phyloP scores from a whole-genome alignment of 2,329 filamentous ascomycete genomes.

The Tolypocladium inflatum region DNA sequence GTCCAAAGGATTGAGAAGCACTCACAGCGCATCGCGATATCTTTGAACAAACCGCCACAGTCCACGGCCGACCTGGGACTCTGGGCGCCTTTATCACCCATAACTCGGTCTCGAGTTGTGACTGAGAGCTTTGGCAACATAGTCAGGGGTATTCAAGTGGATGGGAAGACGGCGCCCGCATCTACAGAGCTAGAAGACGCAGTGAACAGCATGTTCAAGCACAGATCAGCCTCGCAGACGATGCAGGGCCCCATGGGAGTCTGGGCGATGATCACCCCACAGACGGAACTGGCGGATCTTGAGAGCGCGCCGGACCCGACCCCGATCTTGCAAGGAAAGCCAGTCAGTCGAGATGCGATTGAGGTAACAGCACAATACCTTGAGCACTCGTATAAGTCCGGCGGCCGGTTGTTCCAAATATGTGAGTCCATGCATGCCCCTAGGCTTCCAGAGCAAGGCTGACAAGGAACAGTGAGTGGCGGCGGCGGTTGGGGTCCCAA shows the following conservation, averaged over 20 bases:
- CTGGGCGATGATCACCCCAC: constrained; percentile 62
- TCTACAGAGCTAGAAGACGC: constrained; percentile 61
- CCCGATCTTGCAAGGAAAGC: not conserved
- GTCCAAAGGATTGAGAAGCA: constrained; percentile 22
- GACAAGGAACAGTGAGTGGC: constrained; percentile 50
- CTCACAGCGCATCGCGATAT: constrained; percentile 26
- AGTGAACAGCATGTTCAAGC: constrained; percentile 49
- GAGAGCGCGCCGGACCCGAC: constrained; percentile 6
- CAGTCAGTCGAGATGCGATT: constrained; percentile 8
- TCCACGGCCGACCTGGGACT: constrained; percentile 15
- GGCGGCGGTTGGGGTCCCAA: constrained; percentile 81
- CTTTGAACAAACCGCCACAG: constrained; percentile 9
- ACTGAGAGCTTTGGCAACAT: constrained; percentile 69
- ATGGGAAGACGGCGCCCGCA: constrained; percentile 44
- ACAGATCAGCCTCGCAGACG: constrained; percentile 13
- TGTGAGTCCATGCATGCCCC: constrained; percentile 11
- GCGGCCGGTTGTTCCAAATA: constrained; percentile 35
- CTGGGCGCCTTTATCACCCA: constrained; percentile 44
- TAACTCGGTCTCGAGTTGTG: constrained; percentile 55
- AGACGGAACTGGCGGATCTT: constrained; percentile 2
- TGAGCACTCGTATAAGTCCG: constrained; percentile 25
- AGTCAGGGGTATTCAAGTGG: constrained; percentile 50
- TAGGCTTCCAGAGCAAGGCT: constrained; percentile 3
- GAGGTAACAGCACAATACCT: constrained; percentile 17
- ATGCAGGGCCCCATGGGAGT: constrained; percentile 46